phyloP scores from a whole-genome alignment of 805 yeast genomes.

The Wickerhamiella brachini region DNA sequence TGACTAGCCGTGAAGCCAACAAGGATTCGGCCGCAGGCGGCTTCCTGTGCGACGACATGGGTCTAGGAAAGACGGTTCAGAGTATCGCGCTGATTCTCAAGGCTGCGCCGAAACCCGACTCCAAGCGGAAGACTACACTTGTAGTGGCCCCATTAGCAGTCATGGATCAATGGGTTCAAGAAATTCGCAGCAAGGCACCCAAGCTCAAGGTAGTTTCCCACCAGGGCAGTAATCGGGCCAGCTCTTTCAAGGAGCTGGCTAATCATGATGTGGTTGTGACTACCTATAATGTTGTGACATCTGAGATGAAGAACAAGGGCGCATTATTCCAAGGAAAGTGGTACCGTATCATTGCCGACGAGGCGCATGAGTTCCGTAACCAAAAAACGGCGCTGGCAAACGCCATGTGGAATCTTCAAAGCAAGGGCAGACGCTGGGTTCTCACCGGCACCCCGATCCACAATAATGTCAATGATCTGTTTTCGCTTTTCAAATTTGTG shows the following conservation, averaged over 20 bases:
- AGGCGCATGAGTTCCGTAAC: constrained; percentile 50
- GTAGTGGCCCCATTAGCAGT: constrained; percentile 33
- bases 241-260: constrained; percentile 8
- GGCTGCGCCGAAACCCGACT: constrained; percentile 9
- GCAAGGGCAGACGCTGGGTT: constrained; percentile 37
- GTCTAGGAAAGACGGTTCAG: constrained; percentile 77
- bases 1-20: constrained; percentile 27
- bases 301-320: constrained; percentile 18
- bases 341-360: constrained; percentile 51
- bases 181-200: constrained; percentile 28
- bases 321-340: constrained; percentile 24
- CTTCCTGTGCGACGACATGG: constrained; percentile 79
- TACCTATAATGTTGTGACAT: constrained; percentile 22
- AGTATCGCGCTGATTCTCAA: constrained; percentile 51
- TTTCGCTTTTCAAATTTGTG: constrained; percentile 34
- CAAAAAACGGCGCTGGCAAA: constrained; percentile 31
- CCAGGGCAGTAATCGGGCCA: constrained; percentile 24
- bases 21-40: constrained; percentile 34
- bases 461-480: constrained; percentile 39
- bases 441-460: constrained; percentile 57
- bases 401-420: constrained; percentile 32
- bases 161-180: constrained; percentile 30
- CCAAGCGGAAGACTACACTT: constrained; percentile 22
- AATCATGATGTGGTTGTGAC: constrained; percentile 27
- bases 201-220: constrained; percentile 19